These are phyloP conservation scores for Aspergillus diversus DNA, from an alignment of 495 filamentous ascomycete genomes.

Conservation along the genomic window DNA sequence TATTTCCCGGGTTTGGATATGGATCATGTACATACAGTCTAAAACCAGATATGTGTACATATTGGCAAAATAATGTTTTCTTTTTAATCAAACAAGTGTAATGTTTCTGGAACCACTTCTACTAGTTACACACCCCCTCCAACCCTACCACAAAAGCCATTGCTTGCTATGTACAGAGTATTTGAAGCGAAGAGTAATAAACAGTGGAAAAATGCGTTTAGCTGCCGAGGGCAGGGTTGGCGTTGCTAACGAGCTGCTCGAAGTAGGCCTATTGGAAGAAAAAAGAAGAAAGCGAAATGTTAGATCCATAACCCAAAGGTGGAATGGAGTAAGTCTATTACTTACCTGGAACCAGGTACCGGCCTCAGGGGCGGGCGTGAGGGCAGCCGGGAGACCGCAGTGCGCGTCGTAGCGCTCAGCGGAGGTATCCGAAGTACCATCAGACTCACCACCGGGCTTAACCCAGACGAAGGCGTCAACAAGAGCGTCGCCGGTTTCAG, in stretches of 20 bases:
- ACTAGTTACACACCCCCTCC: not conserved
- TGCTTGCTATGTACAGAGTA: constrained; percentile 16
- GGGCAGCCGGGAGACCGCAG: constrained; percentile 65
- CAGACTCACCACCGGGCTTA: constrained; percentile 82
- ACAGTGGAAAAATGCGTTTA: not conserved
- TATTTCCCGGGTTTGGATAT: too few species aligned
- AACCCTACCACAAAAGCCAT: not conserved
- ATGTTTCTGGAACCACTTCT: not conserved
- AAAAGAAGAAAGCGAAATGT: not conserved
- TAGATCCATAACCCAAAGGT: not conserved
- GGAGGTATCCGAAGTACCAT: constrained; percentile 69
- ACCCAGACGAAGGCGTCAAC: constrained; percentile 82
- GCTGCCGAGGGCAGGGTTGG: constrained; percentile 53
- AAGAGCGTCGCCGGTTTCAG: constrained; percentile 61
- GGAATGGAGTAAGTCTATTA: not conserved
- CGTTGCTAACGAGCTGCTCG: constrained; percentile 68
- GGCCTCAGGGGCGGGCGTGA: constrained; percentile 75
- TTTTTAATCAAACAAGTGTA: not conserved
- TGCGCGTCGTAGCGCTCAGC: constrained; percentile 70
- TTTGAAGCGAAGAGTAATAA: not conserved
- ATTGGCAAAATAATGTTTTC: not conserved
- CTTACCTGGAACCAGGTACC: constrained; percentile 74
- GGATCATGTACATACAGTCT: too few species aligned
- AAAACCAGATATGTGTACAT: too few species aligned
- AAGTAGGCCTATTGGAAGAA: constrained; percentile 57